A percentile compares a stretch with the other conserved stretches of the same genome.
Conservation (phyloP, 805 yeast species). For the Ogataea wickerhamii region DNA sequence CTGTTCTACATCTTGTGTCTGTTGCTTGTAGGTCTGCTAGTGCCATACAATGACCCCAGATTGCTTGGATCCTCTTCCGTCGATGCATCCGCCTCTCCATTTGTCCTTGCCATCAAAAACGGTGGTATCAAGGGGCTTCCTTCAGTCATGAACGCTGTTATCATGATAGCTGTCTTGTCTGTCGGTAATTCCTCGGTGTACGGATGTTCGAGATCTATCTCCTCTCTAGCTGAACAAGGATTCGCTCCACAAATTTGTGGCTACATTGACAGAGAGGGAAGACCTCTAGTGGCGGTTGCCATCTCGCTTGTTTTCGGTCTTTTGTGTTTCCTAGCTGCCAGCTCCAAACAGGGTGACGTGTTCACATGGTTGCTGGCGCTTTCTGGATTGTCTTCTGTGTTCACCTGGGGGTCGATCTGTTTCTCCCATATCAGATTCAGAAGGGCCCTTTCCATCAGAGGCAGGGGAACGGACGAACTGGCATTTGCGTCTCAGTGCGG, state of each 20-base stretch:
- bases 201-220: conserved; percentile 69
- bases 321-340: conserved; percentile 61
- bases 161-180: conserved; percentile 66
- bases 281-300: conserved; percentile 68
- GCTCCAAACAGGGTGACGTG: conserved; percentile 50
- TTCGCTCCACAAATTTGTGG: conserved; percentile 60
- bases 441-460: conserved; percentile 60
- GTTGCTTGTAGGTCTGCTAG: conserved; percentile 54
- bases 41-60: conserved; percentile 51
- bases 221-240: conserved; percentile 67
- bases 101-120: conserved; percentile 63
- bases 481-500: conserved; percentile 68
- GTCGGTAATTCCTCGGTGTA: conserved; percentile 75
- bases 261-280: conserved; percentile 71
- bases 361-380: conserved; percentile 77
- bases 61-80: conserved; percentile 43
- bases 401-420: conserved; percentile 77
- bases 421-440: conserved; percentile 69
- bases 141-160: conserved; percentile 70
- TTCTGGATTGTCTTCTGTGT: conserved; percentile 71
- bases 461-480: conserved; percentile 65
- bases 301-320: conserved; percentile 54
- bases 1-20: conserved; percentile 54
- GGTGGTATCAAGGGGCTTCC: conserved; percentile 66
- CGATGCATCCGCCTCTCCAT: conserved; percentile 67